Base-by-base conservation (phyloP, 176 grass and related monocot genomes). In the Guadua angustifolia region DNA sequence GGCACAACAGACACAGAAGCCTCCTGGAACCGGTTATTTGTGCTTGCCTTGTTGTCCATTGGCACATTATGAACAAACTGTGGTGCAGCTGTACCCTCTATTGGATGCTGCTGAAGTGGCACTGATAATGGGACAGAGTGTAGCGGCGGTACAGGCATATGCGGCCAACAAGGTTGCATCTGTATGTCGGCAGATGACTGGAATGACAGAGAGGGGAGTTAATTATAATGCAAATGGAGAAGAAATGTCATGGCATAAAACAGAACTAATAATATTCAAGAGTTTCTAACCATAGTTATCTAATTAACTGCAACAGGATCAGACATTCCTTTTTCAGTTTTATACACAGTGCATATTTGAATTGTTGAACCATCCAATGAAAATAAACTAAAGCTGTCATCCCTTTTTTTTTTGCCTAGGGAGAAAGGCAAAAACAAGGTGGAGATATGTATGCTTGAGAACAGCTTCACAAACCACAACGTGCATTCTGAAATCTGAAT, bases 101-200 rank as follows among this genome's bases (percentile, higher is more conserved):
- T 62, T 52, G 88, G 96, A 90, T 94, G 96, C 71, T 92, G 96
- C 59, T 99, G 93, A 47, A 94, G 80, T 25, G 89, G 88, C 42
- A 98, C 76, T 70, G 95, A 93, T 65, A 93, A 79, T 12, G 96
- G 89, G 73, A 91, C 82, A 78, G 93, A 82, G 83, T 95, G 92
- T 22, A 95, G 84, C 9, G 91, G 84, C 3, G 89, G 89, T 61
- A 90, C 77, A 94, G 93, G 89, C 77, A 99, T 80, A 88, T 92
- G 96, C 71, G 96, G 87, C 96, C 96, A 99, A 79, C 91, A 87
- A 56, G 91, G 83, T 92, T 99, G 96, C 91, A 99, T 85, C 59
- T 90, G 91, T 73, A 99, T 81, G 16, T 95, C 91, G 19, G 89
- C 88, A 81, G 96, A 82, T 83, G 96, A 61, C 96, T 99, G 89